phyloP scores from a whole-genome alignment of 352 stramenopile species.

The Globisporangium solare region DNA sequence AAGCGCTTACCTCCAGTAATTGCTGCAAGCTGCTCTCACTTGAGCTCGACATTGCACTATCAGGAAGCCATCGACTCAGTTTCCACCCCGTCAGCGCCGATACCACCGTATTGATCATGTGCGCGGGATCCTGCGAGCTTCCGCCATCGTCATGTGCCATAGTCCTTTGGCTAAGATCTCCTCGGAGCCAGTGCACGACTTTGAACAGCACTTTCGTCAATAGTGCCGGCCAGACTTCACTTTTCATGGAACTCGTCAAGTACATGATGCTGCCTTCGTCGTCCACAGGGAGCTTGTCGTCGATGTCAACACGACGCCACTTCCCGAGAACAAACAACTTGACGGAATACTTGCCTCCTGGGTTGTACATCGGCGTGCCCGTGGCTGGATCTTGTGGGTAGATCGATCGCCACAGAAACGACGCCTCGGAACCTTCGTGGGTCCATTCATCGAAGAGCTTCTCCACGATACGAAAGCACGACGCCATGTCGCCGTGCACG shows the following conservation, averaged over 20 bases:
- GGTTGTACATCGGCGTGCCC: constrained; percentile 50
- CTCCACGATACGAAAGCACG: constrained; percentile 66
- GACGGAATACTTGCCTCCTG: constrained; percentile 72
- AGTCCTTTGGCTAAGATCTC: neutral
- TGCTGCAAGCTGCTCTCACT: constrained; percentile 35
- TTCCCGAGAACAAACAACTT: constrained; percentile 66
- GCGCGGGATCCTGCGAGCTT: constrained; percentile 11
- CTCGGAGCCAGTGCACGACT: constrained; percentile 46
- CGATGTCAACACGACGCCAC: constrained; percentile 66
- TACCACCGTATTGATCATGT: constrained; percentile 24
- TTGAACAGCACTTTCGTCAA: constrained; percentile 74
- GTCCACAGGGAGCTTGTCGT: constrained; percentile 66
- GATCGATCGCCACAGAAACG: constrained; percentile 71
- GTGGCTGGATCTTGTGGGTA: constrained; percentile 50
- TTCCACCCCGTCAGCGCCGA: constrained; percentile 60
- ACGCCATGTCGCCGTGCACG: constrained; percentile 57
- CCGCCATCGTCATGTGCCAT: neutral
- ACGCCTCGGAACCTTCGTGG: neutral
- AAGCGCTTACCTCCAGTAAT: constrained; percentile 24
- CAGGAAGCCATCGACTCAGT: constrained; percentile 30
- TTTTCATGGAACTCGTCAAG: constrained; percentile 50
- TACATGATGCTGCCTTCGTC: constrained; percentile 40
- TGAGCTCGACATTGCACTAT: constrained; percentile 1
- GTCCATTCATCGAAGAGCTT: constrained; percentile 31
- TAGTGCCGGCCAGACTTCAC: constrained; percentile 65